Conservation (phyloP, 2,329 filamentous ascomycete genomes). For the Scytalidium sp. region DNA sequence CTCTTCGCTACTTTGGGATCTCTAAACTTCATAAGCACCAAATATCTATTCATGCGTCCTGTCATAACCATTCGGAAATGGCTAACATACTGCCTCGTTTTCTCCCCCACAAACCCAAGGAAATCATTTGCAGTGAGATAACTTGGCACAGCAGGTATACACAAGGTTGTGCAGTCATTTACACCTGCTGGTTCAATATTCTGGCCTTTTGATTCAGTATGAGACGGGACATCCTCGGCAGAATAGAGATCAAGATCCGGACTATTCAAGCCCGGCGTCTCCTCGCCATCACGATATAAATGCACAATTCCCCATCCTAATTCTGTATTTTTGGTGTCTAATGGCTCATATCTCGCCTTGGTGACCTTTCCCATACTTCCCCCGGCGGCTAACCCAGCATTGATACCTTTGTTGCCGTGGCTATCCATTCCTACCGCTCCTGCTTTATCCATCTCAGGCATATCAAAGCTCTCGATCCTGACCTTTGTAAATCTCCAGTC, state of each 20-base stretch:
- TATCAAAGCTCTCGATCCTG: slow-evolving; percentile 77
- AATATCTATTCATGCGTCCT: slow-evolving; percentile 82
- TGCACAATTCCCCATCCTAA: slow-evolving; percentile 92
- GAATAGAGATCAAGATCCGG: slow-evolving; percentile 21
- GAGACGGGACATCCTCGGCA: slow-evolving; percentile 1
- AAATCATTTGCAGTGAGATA: slow-evolving; percentile 92
- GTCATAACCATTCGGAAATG: slow-evolving; percentile 96
- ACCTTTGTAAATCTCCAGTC: slow-evolving; percentile 86
- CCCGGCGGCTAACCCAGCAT: slow-evolving; percentile 40
- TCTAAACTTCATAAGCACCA: slow-evolving; percentile 93
- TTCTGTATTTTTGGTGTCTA: slow-evolving; percentile 69
- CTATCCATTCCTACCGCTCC: slow-evolving; percentile 44
- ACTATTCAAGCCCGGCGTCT: slow-evolving; percentile 59
- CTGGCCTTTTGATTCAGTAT: background rate
- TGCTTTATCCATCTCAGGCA: slow-evolving; percentile 35
- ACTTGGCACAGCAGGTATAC: slow-evolving; percentile 90
- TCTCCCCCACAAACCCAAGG: slow-evolving; percentile 85
- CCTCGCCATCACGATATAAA: slow-evolving; percentile 81
- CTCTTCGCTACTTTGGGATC: slow-evolving; percentile 68
- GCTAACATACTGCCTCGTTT: slow-evolving; percentile 80
- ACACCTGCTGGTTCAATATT: slow-evolving; percentile 13
- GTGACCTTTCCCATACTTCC: slow-evolving; percentile 62
- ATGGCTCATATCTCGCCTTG: slow-evolving; percentile 74
- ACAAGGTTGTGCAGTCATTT: slow-evolving; percentile 76
- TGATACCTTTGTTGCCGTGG: slow-evolving; percentile 17